Conservation (phyloP, 352 stramenopile genomes). For the Phytopythium vexans region DNA sequence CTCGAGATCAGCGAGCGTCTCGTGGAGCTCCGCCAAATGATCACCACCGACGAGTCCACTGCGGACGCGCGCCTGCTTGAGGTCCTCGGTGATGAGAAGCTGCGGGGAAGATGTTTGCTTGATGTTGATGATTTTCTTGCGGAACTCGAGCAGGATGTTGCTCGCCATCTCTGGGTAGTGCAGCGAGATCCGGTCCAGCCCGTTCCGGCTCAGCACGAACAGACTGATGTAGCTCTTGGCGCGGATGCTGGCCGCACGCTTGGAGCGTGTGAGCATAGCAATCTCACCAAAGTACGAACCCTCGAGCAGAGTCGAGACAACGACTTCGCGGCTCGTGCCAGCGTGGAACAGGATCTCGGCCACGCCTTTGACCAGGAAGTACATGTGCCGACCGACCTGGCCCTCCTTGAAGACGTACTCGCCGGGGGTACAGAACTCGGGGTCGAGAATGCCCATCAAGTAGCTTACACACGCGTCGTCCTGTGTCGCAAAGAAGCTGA, state of each 20-base stretch:
- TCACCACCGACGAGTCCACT: constrained; percentile 21
- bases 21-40: constrained; percentile 33
- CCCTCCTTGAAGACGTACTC: constrained; percentile 86
- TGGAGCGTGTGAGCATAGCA: constrained; percentile 78
- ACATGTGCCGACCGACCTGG: constrained; percentile 78
- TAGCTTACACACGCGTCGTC: constrained; percentile 82
- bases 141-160: constrained; percentile 72
- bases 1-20: constrained; percentile 58
- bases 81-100: constrained; percentile 27
- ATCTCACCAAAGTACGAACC: constrained; percentile 83
- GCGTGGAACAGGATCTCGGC: constrained; percentile 74
- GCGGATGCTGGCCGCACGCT: constrained; percentile 72
- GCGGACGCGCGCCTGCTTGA: constrained; percentile 30
- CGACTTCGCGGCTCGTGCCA: constrained; percentile 40
- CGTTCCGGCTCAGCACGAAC: constrained; percentile 70
- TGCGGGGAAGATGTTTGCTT: constrained; percentile 49
- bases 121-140: constrained; percentile 80
- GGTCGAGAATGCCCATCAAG: constrained; percentile 76
- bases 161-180: constrained; percentile 82
- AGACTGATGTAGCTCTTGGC: constrained; percentile 79
- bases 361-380: constrained; percentile 75
- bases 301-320: constrained; percentile 61
- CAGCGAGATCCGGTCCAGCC: constrained; percentile 64
- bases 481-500: constrained; percentile 74
- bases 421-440: constrained; percentile 72